Evolutionary conservation across 2,329 filamentous ascomycete genomes (phyloP).

Genomic region (Zymoseptoria passerinii): DNA sequence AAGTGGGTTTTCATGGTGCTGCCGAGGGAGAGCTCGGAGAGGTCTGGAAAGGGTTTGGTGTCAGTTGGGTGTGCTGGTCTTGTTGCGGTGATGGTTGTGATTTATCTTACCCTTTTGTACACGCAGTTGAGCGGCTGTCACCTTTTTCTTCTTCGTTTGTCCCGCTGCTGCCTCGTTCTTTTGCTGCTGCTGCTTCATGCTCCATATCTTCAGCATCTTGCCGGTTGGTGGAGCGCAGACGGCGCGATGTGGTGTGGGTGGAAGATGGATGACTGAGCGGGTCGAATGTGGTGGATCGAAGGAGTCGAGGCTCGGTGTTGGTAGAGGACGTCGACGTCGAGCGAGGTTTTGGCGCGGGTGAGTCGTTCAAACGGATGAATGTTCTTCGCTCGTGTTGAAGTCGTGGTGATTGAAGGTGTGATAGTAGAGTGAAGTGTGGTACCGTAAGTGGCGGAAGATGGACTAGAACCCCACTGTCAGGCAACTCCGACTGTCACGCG

Average conservation of each 20-base stretch:
- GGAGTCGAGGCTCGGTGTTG: background rate
- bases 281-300: background rate
- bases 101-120: constrained; percentile 80
- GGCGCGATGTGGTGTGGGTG: background rate
- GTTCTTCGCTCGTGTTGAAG: background rate
- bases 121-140: constrained; percentile 88
- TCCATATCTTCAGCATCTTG: constrained; percentile 99
- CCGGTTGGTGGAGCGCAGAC: constrained; percentile 5
- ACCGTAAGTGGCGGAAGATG: background rate
- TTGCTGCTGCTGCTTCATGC: constrained; percentile 92
- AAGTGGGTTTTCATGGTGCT: constrained; percentile 75
- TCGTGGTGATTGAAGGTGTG: background rate
- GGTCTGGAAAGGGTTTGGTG: constrained; percentile 46
- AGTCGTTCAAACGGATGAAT: background rate
- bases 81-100: background rate
- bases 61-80: background rate
- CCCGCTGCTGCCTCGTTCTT: constrained; percentile 78
- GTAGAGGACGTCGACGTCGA: background rate
- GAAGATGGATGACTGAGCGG: background rate
- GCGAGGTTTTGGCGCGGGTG: background rate
- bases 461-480: background rate
- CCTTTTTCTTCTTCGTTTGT: constrained; percentile 87
- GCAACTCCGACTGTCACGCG: background rate
- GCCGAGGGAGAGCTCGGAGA: constrained; percentile 71
- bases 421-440: background rate